Evolutionary conservation across 2,329 filamentous ascomycete species (phyloP), one percentile per base, ranked within the genome.

Genomic region (Penicillium crustosum): DNA sequence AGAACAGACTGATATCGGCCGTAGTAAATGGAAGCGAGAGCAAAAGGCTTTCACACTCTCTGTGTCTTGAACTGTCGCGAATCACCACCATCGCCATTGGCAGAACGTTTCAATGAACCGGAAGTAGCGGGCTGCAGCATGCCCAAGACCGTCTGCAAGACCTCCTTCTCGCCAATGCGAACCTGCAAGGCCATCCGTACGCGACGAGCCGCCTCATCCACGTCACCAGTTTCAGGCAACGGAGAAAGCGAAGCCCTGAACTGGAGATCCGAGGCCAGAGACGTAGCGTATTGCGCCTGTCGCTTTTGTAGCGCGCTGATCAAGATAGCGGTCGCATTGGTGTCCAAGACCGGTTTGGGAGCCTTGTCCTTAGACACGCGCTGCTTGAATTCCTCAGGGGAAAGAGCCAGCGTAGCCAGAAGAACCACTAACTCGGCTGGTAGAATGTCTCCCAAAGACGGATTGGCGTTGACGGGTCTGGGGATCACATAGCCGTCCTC

Each of bases 401-500:
- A 61, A 9, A 73, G 66, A 25, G 63, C 60, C 25, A 79, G 59
- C 1, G 68, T 73, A 47, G 70, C 74, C 45, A 78, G 61, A 6
- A 79, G 66, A 39, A 76, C 51, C 23, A 77, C 64, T 17, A 79
- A 64, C 54, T 78, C 76, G 8, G 71, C 70, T 6, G 77, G 71
- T 4, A 79, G 61, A 36, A 73, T 68, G 27, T 77, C 74, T 36
- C 65, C 44, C 23, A 77, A 57, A 8, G 66, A 57, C 4, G 55
- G 43, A 29, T 53, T 47, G 45, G 68, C 62, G 9, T 68, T 62
- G 21, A 61, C 35, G 1, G 74, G 71, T 33, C 72, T 68, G 4
- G 70, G 64, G 41, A 91, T 79, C 47, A 91, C 86, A 64, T 93
- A 92, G 19, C 83, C 85, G 36, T 93, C 89, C 53, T 94, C 91